Base-by-base conservation (phyloP, 2,329 filamentous ascomycete species). In the Paecilomyces sp. region DNA sequence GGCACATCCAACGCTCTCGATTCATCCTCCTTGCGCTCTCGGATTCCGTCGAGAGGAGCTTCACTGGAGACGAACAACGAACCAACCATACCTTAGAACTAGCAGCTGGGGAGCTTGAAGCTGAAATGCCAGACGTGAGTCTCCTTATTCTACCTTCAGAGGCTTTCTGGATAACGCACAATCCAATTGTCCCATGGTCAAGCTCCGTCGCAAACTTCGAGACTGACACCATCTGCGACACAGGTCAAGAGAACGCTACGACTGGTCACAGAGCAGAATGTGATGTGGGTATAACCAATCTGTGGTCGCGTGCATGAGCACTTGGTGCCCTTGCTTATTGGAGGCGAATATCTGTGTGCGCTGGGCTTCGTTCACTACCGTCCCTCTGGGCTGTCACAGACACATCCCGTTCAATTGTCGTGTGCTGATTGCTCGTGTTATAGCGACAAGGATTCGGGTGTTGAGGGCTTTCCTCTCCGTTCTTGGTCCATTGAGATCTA, bases 391-490 rank as follows among this genome's bases (percentile, higher is more conserved):
- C 51, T 8, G 13, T 30, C 4, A 25, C 51, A 30, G 6, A 30
- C 51, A 53, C 13, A 53, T 24, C 12, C 25, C n/a, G 41, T 60
- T 24, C 41, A 24, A 28, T 52, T 33, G 55, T 36, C 24, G 50
- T 36, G 22, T 41, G 24, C n/a, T 24, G 34, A 57, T 15, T 11
- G 55, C 12, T 58, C 57, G 18, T 55, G 57, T 53, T 69, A 72
- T 71, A 92, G 89, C 71, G 85, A 91, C 70, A 92, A 92, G 73
- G 87, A 90, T 22, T 89, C 90, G 13, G 89, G 88, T 47, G 84
- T 91, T 65, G 90, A 92, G 68, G 92, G 92, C 2, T 96, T 92
- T 70, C 94, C 94, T 11, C 92, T 97, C 85, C 88, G 94, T 74
- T 82, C 86, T 77, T 99, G 94, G 94, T 92, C 85, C 66, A 90